These are phyloP conservation scores for Boechera divaricarpa DNA, from an alignment of 345 rosid species.

Conservation along the genomic window DNA sequence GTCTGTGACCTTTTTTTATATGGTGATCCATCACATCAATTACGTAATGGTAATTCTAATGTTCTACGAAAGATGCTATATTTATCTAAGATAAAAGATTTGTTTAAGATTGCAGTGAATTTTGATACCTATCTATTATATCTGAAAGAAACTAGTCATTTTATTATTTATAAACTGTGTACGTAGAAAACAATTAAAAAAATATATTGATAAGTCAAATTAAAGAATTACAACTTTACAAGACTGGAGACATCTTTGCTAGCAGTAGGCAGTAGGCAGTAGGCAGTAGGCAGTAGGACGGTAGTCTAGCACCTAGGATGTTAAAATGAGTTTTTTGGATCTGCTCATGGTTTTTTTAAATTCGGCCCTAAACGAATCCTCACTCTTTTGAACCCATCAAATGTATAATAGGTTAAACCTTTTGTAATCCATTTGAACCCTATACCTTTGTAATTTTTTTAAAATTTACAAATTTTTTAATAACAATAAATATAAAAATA, in stretches of 20 bases:
- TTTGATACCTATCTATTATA: neutral
- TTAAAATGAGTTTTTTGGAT: too few relatives aligned
- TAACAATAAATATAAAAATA: too few relatives aligned
- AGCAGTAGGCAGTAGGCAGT: too few relatives aligned
- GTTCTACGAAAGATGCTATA: neutral
- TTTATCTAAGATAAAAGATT: neutral
- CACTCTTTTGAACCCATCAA: too few relatives aligned
- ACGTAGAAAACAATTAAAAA: too few relatives aligned
- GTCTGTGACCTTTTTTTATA: slow-evolving; percentile 30
- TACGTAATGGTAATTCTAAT: slow-evolving; percentile 16
- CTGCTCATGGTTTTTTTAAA: too few relatives aligned
- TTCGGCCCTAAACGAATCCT: too few relatives aligned
- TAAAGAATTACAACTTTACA: neutral
- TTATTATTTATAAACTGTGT: neutral
- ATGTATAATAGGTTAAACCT: too few relatives aligned
- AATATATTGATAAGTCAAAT: neutral
- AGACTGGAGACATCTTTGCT: neutral
- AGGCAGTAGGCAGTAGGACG: neutral
- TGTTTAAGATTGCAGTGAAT: neutral
- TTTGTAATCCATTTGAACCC: too few relatives aligned
- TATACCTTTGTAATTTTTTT: too few relatives aligned
- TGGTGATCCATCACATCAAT: slow-evolving; percentile 39
- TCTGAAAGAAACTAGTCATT: neutral
- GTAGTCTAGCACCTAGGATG: too few relatives aligned
- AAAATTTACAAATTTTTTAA: too few relatives aligned